Conservation (phyloP, 495 filamentous ascomycete genomes). For the Amniculicola lignicola region DNA sequence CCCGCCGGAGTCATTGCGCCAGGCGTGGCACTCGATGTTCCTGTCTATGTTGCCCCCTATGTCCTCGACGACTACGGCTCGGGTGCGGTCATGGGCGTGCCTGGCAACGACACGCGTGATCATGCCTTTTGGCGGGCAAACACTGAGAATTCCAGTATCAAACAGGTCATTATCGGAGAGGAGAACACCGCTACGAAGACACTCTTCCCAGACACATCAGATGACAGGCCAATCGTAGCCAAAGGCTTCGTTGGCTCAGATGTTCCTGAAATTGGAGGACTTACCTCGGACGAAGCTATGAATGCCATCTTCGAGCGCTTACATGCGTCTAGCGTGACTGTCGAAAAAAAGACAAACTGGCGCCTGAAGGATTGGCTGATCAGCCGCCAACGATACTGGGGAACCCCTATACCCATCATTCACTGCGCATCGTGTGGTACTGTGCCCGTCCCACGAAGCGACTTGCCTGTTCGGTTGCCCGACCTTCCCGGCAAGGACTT, state of each 20-base stretch:
- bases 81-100: constrained; percentile 89
- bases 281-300: constrained; percentile 60
- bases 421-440: constrained; percentile 75
- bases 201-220: constrained; percentile 9
- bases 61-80: constrained; percentile 86
- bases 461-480: constrained; percentile 75
- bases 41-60: constrained; percentile 79
- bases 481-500: constrained; percentile 65
- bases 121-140: constrained; percentile 77
- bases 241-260: constrained; percentile 48
- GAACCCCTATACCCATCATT: constrained; percentile 83
- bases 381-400: constrained; percentile 87
- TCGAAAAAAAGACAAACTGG: constrained; percentile 64
- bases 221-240: constrained; percentile 47
- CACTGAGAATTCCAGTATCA: constrained; percentile 34
- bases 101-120: constrained; percentile 76
- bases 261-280: constrained; percentile 50
- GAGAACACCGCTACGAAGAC: background rate
- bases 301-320: constrained; percentile 60
- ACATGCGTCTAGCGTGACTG: constrained; percentile 48
- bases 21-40: constrained; percentile 54
- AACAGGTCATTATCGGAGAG: constrained; percentile 3
- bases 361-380: constrained; percentile 82
- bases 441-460: constrained; percentile 70
- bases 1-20: constrained; percentile 56